phyloP scores from a whole-genome alignment of 148 eudicot genomes.

The Euryodendron excelsum region DNA sequence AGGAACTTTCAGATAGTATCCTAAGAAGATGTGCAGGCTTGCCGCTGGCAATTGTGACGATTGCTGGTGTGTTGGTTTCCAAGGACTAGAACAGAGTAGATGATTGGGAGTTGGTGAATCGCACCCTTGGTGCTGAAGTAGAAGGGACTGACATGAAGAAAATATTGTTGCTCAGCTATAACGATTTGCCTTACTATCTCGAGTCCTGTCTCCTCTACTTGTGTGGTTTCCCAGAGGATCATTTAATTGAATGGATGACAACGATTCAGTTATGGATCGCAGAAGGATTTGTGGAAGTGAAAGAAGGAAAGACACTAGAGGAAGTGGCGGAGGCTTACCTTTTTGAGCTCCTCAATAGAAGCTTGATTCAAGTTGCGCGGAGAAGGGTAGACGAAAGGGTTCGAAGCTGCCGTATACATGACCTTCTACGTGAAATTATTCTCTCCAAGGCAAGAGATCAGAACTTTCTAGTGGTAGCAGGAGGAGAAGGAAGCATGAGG shows the following conservation, averaged over 20 bases:
- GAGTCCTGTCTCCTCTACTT: conserved; percentile 23
- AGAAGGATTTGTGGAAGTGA: not conserved
- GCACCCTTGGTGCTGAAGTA: conserved; percentile 8
- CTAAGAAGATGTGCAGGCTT: conserved; percentile 19
- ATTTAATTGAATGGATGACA: not conserved
- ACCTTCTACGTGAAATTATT: too few relatives aligned
- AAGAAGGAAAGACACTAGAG: conserved; percentile 1
- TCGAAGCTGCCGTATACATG: too few relatives aligned
- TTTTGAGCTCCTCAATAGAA: not conserved
- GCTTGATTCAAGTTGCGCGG: not conserved
- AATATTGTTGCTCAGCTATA: conserved; percentile 6
- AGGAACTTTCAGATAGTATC: not conserved
- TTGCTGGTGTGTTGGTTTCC: conserved; percentile 10
- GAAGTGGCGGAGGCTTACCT: not conserved
- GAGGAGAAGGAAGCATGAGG: not conserved
- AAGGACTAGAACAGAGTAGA: not conserved
- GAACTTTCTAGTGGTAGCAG: not conserved
- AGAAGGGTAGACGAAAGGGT: too few relatives aligned
- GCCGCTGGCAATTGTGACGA: conserved; percentile 18
- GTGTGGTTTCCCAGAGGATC: conserved; percentile 20
- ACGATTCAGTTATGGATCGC: conserved; percentile 19
- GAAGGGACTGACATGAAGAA: not conserved
- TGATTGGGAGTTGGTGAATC: conserved; percentile 12
- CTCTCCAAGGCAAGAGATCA: too few relatives aligned
- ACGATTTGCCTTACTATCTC: conserved; percentile 11